These are phyloP conservation scores for Geranium incanum DNA, from an alignment of 441 rosid species.

Conservation along the genomic window DNA sequence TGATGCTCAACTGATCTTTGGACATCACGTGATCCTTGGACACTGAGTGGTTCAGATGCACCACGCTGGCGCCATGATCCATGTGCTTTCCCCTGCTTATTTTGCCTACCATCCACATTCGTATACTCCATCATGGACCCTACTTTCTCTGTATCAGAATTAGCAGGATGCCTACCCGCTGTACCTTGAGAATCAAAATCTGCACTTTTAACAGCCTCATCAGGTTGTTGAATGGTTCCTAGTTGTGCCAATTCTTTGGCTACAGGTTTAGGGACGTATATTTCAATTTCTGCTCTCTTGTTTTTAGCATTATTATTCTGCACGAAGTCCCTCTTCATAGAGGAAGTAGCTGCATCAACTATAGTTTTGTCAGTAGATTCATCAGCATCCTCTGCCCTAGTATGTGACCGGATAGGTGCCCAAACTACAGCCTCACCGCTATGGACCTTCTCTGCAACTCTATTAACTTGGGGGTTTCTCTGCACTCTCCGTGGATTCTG, in stretches of 20 bases:
- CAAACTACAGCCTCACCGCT: slow-evolving; percentile 59
- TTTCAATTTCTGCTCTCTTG: slow-evolving; percentile 90
- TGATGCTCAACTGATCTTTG: slow-evolving; percentile 41
- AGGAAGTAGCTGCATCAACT: slow-evolving; percentile 35
- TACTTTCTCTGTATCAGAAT: slow-evolving; percentile 32
- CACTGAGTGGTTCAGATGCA: slow-evolving; percentile 32
- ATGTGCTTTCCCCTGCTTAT: slow-evolving; percentile 52
- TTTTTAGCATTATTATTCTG: slow-evolving; percentile 48
- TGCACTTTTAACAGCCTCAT: slow-evolving; percentile 3
- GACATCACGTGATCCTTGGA: slow-evolving; percentile 35
- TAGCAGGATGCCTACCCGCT: slow-evolving; percentile 14
- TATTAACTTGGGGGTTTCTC: slow-evolving; percentile 44
- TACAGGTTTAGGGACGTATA: slow-evolving; percentile 80
- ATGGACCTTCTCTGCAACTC: slow-evolving; percentile 47
- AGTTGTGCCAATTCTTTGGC: slow-evolving; percentile 81
- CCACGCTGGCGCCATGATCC: slow-evolving; percentile 70
- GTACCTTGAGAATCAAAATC: slow-evolving; percentile 1
- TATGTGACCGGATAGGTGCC: slow-evolving; percentile 77
- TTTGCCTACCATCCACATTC: slow-evolving; percentile 50
- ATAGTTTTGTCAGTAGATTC: slow-evolving; percentile 35
- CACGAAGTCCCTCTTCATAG: slow-evolving; percentile 42
- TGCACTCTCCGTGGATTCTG: slow-evolving; percentile 57
- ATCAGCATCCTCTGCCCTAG: slow-evolving; percentile 48
- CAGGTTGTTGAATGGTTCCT: slow-evolving; percentile 38
- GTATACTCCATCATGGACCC: slow-evolving; percentile 34